Conservation (phyloP, 768 basidiomycete genomes). For the Amanita thiersii region DNA sequence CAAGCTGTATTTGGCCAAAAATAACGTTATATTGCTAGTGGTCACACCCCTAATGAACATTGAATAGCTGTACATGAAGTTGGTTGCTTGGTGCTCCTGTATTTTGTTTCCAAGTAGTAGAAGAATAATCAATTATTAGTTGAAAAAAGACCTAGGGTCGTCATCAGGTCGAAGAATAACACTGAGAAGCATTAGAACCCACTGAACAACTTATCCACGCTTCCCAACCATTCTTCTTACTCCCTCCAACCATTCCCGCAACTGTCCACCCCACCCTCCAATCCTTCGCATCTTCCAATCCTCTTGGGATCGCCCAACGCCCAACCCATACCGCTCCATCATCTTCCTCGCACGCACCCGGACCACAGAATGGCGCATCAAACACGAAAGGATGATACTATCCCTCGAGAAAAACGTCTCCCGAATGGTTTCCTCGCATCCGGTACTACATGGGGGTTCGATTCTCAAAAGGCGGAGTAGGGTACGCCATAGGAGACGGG, state of each 20-base stretch:
- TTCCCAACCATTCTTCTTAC: slow-evolving; percentile 27
- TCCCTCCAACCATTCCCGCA: slow-evolving; percentile 30
- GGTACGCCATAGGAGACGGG: slow-evolving; percentile 48
- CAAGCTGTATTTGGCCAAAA: too few relatives aligned
- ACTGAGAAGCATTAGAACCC: too few relatives aligned
- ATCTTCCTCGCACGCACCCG: slow-evolving; percentile 18
- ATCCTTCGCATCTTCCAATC: slow-evolving; percentile 35
- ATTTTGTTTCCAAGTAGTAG: too few relatives aligned
- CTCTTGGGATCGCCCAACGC: slow-evolving; percentile 20
- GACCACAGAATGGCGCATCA: slow-evolving; percentile 28
- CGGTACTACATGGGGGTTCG: slow-evolving; percentile 33
- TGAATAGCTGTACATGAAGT: too few relatives aligned
- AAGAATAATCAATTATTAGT: too few relatives aligned
- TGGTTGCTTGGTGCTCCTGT: too few relatives aligned
- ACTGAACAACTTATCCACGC: too few relatives aligned
- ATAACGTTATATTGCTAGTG: too few relatives aligned
- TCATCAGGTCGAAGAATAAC: too few relatives aligned
- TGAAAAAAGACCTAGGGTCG: too few relatives aligned
- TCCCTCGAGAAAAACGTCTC: slow-evolving; percentile 38
- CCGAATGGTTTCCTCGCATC: slow-evolving; percentile 33
- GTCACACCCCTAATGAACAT: too few relatives aligned
- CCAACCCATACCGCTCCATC: slow-evolving; percentile 25
- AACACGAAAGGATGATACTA: slow-evolving; percentile 46
- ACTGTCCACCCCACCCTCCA: slow-evolving; percentile 41
- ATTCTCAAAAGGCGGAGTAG: slow-evolving; percentile 34